Conservation (phyloP, 2,329 filamentous ascomycete genomes). For the Celoporthe dispersa region DNA sequence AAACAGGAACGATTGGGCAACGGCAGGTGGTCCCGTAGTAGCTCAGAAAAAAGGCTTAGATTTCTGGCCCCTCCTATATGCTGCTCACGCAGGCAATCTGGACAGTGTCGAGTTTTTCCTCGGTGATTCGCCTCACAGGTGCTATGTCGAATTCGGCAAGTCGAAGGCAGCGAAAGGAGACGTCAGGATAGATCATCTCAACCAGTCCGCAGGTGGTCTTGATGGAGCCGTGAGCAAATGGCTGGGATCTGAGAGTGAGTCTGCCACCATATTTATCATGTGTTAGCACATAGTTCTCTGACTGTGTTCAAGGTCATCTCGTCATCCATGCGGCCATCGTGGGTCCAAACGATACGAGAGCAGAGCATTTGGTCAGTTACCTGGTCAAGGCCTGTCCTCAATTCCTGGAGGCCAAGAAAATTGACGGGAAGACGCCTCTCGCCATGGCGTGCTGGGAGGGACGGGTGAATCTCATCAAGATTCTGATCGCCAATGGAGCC, state of each 20-base stretch:
- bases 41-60: slow-evolving; percentile 45
- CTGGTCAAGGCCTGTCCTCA: slow-evolving; percentile 66
- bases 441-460: slow-evolving; percentile 66
- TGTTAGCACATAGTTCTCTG: neutral
- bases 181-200: slow-evolving; percentile 64
- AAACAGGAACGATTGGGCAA: slow-evolving; percentile 72
- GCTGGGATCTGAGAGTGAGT: slow-evolving; percentile 63
- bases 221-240: slow-evolving; percentile 66
- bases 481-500: slow-evolving; percentile 70
- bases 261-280: slow-evolving; percentile 31
- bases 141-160: slow-evolving; percentile 70
- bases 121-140: slow-evolving; percentile 68
- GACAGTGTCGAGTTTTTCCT: slow-evolving; percentile 78
- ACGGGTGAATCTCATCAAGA: slow-evolving; percentile 57
- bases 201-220: slow-evolving; percentile 63
- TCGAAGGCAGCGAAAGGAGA: slow-evolving; percentile 65
- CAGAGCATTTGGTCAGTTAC: slow-evolving; percentile 65
- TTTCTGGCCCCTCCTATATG: slow-evolving; percentile 64
- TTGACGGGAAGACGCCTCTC: slow-evolving; percentile 67
- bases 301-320: slow-evolving; percentile 54
- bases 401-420: slow-evolving; percentile 64
- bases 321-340: slow-evolving; percentile 70
- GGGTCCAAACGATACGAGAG: slow-evolving; percentile 44
- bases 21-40: slow-evolving; percentile 56
- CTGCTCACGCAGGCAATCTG: slow-evolving; percentile 62